phyloP scores from a whole-genome alignment of 2,329 filamentous ascomycete genomes.

The Scytalidium sp. region DNA sequence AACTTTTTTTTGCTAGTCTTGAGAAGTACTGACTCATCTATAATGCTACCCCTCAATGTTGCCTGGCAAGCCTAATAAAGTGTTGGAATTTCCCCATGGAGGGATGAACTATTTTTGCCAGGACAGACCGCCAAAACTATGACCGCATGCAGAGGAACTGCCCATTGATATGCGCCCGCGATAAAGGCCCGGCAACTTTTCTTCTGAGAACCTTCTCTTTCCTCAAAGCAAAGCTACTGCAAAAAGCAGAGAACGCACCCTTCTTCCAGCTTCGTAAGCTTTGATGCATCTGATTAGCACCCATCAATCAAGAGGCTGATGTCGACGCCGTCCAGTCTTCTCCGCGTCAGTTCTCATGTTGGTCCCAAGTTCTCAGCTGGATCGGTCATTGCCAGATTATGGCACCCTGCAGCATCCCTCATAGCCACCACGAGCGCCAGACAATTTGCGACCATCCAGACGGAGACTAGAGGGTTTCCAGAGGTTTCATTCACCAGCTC shows the following conservation, averaged over 20 bases:
- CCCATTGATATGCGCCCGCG: not conserved
- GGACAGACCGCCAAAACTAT: not conserved
- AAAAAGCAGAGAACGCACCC: too few relatives aligned
- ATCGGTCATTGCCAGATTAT: slow-evolving; percentile 4
- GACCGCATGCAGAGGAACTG: not conserved
- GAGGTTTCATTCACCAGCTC: slow-evolving; percentile 44
- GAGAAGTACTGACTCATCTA: too few relatives aligned
- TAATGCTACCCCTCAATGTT: not conserved
- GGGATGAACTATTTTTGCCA: not conserved
- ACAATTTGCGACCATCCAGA: slow-evolving; percentile 21
- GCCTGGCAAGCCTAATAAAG: not conserved
- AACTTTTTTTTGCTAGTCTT: too few relatives aligned
- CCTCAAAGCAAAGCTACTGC: not conserved
- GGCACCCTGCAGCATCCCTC: slow-evolving; percentile 2
- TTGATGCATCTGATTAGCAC: not conserved
- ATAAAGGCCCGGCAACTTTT: not conserved
- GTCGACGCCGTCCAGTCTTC: slow-evolving; percentile 21
- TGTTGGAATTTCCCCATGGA: too few relatives aligned
- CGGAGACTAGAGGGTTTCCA: slow-evolving; percentile 22
- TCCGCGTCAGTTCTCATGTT: slow-evolving; percentile 18
- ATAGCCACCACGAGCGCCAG: slow-evolving; percentile 11
- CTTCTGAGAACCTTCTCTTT: not conserved
- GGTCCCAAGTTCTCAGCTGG: slow-evolving; percentile 11
- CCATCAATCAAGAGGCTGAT: slow-evolving; percentile 21
- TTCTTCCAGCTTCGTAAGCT: not conserved